Conservation (phyloP, 495 filamentous ascomycete species). For the Aspergillus biplanus region DNA sequence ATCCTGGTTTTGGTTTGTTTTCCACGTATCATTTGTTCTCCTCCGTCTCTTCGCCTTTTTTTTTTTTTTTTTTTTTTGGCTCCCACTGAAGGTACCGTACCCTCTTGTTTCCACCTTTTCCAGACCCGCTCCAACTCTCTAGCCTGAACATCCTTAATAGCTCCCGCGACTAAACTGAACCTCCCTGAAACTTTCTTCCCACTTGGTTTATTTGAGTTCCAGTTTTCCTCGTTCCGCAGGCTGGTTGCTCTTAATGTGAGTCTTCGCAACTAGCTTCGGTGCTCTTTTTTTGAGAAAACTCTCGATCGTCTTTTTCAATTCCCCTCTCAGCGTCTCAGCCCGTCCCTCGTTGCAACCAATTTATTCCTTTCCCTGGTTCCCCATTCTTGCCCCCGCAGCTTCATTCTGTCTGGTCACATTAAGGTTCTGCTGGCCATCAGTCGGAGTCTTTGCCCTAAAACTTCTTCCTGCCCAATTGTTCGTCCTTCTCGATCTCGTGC, state of each 20-base stretch:
- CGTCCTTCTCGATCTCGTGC: slow-evolving; percentile 30
- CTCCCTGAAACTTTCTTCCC: slow-evolving; percentile 13
- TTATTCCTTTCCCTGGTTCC: slow-evolving; percentile 12
- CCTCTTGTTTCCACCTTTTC: slow-evolving; percentile 1
- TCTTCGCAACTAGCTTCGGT: background rate
- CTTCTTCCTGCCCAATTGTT: slow-evolving; percentile 32
- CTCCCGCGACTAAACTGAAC: slow-evolving; percentile 18
- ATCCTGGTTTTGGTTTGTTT: background rate
- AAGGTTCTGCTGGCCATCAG: slow-evolving; percentile 23
- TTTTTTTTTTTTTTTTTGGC: background rate
- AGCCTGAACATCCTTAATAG: slow-evolving; percentile 10
- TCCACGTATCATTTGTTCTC: background rate
- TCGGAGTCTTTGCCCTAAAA: slow-evolving; percentile 29
- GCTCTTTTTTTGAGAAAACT: slow-evolving; percentile 5
- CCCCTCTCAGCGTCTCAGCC: background rate
- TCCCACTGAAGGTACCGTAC: background rate
- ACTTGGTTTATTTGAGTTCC: slow-evolving; percentile 10
- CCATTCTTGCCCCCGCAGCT: slow-evolving; percentile 16
- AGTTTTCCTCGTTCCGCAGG: background rate
- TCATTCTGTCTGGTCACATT: slow-evolving; percentile 21
- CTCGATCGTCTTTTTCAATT: background rate
- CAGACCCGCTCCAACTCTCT: slow-evolving; percentile 14
- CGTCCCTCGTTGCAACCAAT: slow-evolving; percentile 12
- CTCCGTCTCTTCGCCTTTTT: background rate
- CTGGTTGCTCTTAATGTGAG: background rate